These are phyloP conservation scores for Metroxylon sagu DNA, from an alignment of 176 grass and related monocot species.

Conservation along the genomic window DNA sequence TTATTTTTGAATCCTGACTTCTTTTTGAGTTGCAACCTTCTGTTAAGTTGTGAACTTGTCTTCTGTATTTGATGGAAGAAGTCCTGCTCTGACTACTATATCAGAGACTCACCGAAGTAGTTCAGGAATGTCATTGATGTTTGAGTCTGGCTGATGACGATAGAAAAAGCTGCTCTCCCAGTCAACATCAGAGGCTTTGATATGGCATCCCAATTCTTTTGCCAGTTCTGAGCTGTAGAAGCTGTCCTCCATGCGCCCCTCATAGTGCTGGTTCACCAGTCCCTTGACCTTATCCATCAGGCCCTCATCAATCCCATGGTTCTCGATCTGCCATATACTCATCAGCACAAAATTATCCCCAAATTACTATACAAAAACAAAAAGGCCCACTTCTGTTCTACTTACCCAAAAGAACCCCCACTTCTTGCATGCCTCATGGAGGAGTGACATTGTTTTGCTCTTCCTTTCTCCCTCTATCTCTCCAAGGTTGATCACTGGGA, in stretches of 20 bases:
- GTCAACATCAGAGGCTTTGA: slow-evolving; percentile 35
- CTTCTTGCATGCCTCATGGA: slow-evolving; percentile 50
- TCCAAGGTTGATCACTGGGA: slow-evolving; percentile 54
- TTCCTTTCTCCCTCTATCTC: slow-evolving; percentile 34
- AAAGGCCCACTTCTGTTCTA: slow-evolving; percentile 1
- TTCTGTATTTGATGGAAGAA: slow-evolving; percentile 2
- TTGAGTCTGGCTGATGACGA: slow-evolving; percentile 47
- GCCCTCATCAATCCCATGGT: slow-evolving; percentile 38
- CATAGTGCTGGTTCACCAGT: slow-evolving; percentile 43
- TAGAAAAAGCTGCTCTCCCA: slow-evolving; percentile 78
- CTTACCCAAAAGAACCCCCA: slow-evolving; percentile 73
- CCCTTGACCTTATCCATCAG: slow-evolving; percentile 41
- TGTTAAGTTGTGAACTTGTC: background rate
- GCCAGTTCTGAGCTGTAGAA: slow-evolving; percentile 42
- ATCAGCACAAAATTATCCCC: background rate
- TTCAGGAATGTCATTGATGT: slow-evolving; percentile 42
- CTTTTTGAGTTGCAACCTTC: too few species aligned
- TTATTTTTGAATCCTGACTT: too few species aligned
- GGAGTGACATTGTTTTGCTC: slow-evolving; percentile 35
- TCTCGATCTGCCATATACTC: slow-evolving; percentile 40
- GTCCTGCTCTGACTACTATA: slow-evolving; percentile 1
- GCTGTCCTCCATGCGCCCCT: slow-evolving; percentile 36
- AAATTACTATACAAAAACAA: slow-evolving; percentile 7
- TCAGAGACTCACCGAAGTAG: slow-evolving; percentile 30
- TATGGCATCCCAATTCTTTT: slow-evolving; percentile 24